Evolutionary conservation across 306 rosid species (phyloP), one percentile per base, ranked within the genome.

Genomic region (Alnus glutinosa): DNA sequence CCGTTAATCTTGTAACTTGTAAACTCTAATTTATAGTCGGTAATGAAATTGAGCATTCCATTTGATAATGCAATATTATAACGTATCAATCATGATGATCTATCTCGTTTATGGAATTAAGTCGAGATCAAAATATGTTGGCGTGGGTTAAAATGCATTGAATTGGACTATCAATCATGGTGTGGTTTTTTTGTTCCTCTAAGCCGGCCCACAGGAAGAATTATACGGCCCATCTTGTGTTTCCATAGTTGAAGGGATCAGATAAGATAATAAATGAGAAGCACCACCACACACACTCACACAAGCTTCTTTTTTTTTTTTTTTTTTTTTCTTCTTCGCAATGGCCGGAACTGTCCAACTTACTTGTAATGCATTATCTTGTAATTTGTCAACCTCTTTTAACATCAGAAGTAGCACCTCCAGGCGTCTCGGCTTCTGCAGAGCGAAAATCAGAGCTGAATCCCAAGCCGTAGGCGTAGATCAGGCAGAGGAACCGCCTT

Each of bases 331-430:
- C 28, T 23, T 23, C 28, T 23, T 23, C 28, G 19, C 74, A 71
- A 90, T 91, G 98, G 28, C 28, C 28, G 83, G 84, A 51, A 78
- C 84, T 70, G 84, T 90, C 28, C 87, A 80, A 66, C 69, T 89
- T 50, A 81, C 83, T 71, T 86, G 82, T 74, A 77, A 63, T 79
- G 75, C 73, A 42, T 42, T 42, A 44, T 75, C 89, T 67, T 78
- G 86, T 23, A 23, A 23, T 57, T 83, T 86, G 36, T 50, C 88
- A 28, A 30, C 84, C 11, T 73, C 87, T 64, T 74, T 79, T 37
- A 78, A 62, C 83, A 85, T 85, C 62, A 85, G 69, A 72, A 55
- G 28, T 23, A 23, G 28, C 28, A 61, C 69, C 46, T 30, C 83
- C 4, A 85, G 81, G 75, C 85, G 74, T 13, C 86, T 91, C 37